phyloP scores from a whole-genome alignment of 225 moss, liverwort and hornwort genomes.

The Pseudisothecium myosuroides region DNA sequence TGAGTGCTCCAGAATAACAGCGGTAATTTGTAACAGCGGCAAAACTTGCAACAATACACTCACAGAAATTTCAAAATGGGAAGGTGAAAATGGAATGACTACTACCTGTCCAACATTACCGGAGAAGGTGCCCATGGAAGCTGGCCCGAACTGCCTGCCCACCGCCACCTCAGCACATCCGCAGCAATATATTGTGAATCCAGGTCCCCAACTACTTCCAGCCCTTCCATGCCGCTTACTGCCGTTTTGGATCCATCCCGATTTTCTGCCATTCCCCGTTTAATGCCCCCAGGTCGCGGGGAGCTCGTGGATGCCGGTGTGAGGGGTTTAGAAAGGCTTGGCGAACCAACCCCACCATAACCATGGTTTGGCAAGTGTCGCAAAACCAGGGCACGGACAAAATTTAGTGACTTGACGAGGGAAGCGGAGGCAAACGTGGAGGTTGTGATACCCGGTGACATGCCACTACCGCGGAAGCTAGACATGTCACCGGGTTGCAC shows the following conservation, averaged over 20 bases:
- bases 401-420: constrained; percentile 84
- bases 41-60: not conserved
- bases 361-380: constrained; percentile 71
- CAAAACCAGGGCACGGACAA: constrained; percentile 87
- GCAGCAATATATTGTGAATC: constrained; percentile 62
- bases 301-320: constrained; percentile 65
- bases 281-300: constrained; percentile 55
- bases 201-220: constrained; percentile 67
- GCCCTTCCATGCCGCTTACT: constrained; percentile 52
- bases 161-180: constrained; percentile 85
- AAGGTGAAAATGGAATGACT: not conserved
- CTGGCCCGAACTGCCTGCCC: constrained; percentile 78
- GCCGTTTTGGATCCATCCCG: constrained; percentile 71
- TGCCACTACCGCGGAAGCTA: constrained; percentile 35
- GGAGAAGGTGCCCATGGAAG: constrained; percentile 92
- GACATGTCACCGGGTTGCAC: constrained; percentile 58
- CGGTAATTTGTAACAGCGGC: not conserved
- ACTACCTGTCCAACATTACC: constrained; percentile 96
- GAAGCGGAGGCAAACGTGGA: constrained; percentile 80
- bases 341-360: constrained; percentile 46
- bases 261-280: constrained; percentile 58
- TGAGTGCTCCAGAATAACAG: not conserved
- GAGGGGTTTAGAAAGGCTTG: constrained; percentile 59
- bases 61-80: not conserved
- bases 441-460: constrained; percentile 56